A percentile compares a stretch with the other conserved stretches of the same genome.
These are phyloP conservation scores for Fusarium poae DNA, from an alignment of 2,329 filamentous ascomycete species.

Conservation along the genomic window DNA sequence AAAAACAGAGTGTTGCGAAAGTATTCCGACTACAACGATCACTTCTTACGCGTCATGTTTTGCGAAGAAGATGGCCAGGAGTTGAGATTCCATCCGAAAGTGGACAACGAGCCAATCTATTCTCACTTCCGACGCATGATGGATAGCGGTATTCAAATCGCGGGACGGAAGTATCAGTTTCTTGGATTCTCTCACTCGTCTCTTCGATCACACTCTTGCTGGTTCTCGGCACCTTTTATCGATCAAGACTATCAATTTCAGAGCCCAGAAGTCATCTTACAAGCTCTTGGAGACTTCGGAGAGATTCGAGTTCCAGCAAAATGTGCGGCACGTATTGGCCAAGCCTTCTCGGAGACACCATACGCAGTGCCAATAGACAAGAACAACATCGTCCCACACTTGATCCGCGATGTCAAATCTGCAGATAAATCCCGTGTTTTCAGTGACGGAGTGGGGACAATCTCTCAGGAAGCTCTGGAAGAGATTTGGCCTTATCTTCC, in stretches of 20 bases:
- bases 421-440: slow-evolving; percentile 69
- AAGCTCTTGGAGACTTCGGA: slow-evolving; percentile 63
- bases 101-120: slow-evolving; percentile 64
- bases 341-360: slow-evolving; percentile 81
- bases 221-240: slow-evolving; percentile 68
- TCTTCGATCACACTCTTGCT: slow-evolving; percentile 76
- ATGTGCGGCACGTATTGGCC: slow-evolving; percentile 71
- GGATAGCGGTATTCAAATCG: slow-evolving; percentile 70
- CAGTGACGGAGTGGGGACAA: slow-evolving; percentile 83
- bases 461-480: slow-evolving; percentile 71
- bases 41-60: slow-evolving; percentile 79
- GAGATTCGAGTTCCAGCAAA: slow-evolving; percentile 66
- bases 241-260: slow-evolving; percentile 52
- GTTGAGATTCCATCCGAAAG: slow-evolving; percentile 67
- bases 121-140: slow-evolving; percentile 72
- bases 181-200: slow-evolving; percentile 86
- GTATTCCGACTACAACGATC: slow-evolving; percentile 69
- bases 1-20: slow-evolving; percentile 79
- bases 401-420: slow-evolving; percentile 66
- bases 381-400: slow-evolving; percentile 50
- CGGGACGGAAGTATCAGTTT: slow-evolving; percentile 73
- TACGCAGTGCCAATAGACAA: slow-evolving; percentile 67
- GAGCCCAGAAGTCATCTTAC: slow-evolving; percentile 60
- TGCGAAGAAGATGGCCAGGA: slow-evolving; percentile 78
- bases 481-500: slow-evolving; percentile 71